phyloP scores from a whole-genome alignment of 441 rosid genomes.

The Breynia disticha region DNA sequence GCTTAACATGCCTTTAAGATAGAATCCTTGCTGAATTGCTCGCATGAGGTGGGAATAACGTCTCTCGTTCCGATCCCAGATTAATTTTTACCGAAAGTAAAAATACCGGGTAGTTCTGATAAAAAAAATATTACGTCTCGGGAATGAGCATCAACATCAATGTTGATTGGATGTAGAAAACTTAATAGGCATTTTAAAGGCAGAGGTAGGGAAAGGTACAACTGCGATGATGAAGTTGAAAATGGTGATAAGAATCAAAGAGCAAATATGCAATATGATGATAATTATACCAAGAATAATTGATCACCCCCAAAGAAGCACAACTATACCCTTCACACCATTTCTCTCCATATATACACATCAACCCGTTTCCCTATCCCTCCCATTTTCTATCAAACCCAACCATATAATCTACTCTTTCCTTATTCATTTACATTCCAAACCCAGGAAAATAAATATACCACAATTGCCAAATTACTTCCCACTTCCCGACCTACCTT shows the following conservation, averaged over 20 bases:
- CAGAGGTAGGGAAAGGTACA: too few relatives aligned
- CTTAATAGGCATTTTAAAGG: too few relatives aligned
- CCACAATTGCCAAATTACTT: constrained; percentile 15
- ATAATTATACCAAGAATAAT: constrained; percentile 23
- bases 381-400: constrained; percentile 3
- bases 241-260: constrained; percentile 17
- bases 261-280: constrained; percentile 18
- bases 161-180: too few relatives aligned
- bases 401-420: constrained; percentile 5
- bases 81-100: too few relatives aligned
- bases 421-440: constrained; percentile 34
- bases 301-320: constrained; percentile 28
- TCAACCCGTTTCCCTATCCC: constrained; percentile 6
- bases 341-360: constrained; percentile 21
- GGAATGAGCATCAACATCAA: too few relatives aligned
- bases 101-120: too few relatives aligned
- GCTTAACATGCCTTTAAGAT: too few relatives aligned
- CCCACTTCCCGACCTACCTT: constrained; percentile 9
- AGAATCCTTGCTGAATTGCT: too few relatives aligned
- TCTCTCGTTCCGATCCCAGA: too few relatives aligned
- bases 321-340: constrained; percentile 20
- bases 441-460: constrained; percentile 18
- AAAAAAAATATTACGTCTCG: too few relatives aligned
- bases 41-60: too few relatives aligned
- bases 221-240: too few relatives aligned